phyloP scores from a whole-genome alignment of 352 stramenopile species.

The Aphanomyces astaci region DNA sequence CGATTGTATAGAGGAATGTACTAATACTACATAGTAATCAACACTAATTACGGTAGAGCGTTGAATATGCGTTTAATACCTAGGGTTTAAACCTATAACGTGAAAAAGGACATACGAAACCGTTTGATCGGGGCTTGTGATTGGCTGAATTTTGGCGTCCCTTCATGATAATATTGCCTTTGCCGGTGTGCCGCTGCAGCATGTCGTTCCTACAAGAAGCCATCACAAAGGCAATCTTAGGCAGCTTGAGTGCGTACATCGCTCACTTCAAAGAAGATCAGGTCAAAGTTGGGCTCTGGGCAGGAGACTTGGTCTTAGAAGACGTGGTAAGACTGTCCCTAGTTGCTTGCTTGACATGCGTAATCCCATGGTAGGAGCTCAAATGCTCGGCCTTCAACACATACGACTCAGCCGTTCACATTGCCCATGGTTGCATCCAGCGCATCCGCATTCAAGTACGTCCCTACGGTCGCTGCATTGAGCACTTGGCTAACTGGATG shows the following conservation, averaged over 20 bases:
- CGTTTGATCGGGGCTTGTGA: background rate
- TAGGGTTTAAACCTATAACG: background rate
- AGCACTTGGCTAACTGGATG: background rate
- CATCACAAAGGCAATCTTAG: slow-evolving; percentile 18
- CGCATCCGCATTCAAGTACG: slow-evolving; percentile 15
- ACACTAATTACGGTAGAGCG: too few species aligned
- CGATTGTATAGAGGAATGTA: background rate
- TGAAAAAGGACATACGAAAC: background rate
- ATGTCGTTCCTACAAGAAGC: slow-evolving; percentile 17
- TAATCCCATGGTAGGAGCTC: slow-evolving; percentile 2
- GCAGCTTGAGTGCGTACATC: slow-evolving; percentile 8
- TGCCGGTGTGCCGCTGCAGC: background rate
- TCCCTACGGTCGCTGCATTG: too few species aligned
- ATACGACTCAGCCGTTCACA: background rate
- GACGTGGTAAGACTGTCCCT: slow-evolving; percentile 9
- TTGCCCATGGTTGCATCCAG: slow-evolving; percentile 1
- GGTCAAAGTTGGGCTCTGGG: slow-evolving; percentile 11
- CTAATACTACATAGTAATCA: background rate
- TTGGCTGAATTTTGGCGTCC: slow-evolving; percentile 3
- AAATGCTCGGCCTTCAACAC: slow-evolving; percentile 13
- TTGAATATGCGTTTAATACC: background rate
- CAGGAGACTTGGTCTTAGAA: slow-evolving; percentile 11
- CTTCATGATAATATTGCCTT: background rate
- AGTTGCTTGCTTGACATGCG: background rate
- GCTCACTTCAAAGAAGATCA: slow-evolving; percentile 14